Evolutionary conservation across 2,329 filamentous ascomycete species (phyloP), one percentile per base, ranked within the genome.

Genomic region (Fusarium illudens): DNA sequence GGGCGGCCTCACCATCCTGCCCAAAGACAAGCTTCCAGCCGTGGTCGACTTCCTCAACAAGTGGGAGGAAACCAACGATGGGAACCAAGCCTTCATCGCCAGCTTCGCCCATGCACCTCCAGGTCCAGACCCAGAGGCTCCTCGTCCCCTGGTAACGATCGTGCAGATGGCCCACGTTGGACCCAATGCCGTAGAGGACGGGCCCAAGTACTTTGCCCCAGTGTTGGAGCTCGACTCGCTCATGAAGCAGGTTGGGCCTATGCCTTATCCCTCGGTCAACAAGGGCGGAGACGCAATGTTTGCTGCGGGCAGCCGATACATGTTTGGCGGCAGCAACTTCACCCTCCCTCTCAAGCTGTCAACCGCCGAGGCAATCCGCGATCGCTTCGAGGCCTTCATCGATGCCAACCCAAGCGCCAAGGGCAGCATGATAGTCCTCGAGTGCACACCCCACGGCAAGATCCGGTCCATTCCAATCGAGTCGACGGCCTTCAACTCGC

Each of bases 241-340:
- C 11, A 61, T 78, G 11, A 78, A 82, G 54, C 76, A 78, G 4
- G 70, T 79, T 12, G 72, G 72, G 12, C 76, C 78, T 68, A 77
- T 83, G 57, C 80, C 82, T 0, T 84, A 84, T 64, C 71, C 75
- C 2, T 68, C 74, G 20, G 71, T 80, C 48, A 85, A 84, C 65
- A 75, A 70, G 4, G 63, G 79, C 1, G 71, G 76, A 36, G 81
- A 82, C 62, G 75, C 74, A 0, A 75, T 76, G 36, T 76, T 78
- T 11, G 76, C 74, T 1, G 73, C 79, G n/a, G 77, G 81, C 3
- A 76, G 76, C 44, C 76, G 80, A 4, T 79, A 77, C 51, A 61
- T 75, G 7, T 73, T 82, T 60, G 82, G 83, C 57, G 82, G 82
- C 0, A 75, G 81, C 10, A 83, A 81, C 53, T 81, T 81, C 65